Evolutionary conservation across 2,329 filamentous ascomycete genomes (phyloP), one percentile per base, ranked within the genome.

Genomic region (Westerdykella ornata): DNA sequence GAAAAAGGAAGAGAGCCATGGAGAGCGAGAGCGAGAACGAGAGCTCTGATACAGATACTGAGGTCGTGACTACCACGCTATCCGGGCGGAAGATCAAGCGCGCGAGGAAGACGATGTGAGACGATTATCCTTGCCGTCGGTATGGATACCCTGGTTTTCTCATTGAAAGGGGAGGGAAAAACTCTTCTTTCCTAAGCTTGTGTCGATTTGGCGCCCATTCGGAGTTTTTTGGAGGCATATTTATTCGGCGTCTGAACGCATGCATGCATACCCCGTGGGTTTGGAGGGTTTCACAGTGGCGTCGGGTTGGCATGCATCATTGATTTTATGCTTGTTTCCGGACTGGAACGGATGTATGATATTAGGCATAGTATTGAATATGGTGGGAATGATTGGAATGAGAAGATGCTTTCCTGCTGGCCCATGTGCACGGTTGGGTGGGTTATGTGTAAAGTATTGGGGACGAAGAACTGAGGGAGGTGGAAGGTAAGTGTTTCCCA

Each of bases 21-120:
- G 0, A 84, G 82, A 1, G 87, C 86, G 65, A 81, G 94, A 1
- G 73, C 73, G 1, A 87, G 72, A 42, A 26, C 22, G 3, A 4
- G n/a, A n/a, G n/a, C n/a, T n/a, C n/a, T n/a, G n/a, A n/a, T n/a
- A n/a, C n/a, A 9, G 22, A 26, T 26, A 4, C 12, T 4, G 22
- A 26, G 22, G 22, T 26, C 44, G 22, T 26, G 22, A 26, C 22
- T 26, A 26, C 22, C 22, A 26, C 22, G 3, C 22, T 26, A 3
- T 40, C 51, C 52, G 22, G 57, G 47, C 30, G 45, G 12, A 53
- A 48, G 42, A 54, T 53, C 38, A 50, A 51, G 37, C 45, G 54
- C 5, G 41, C 49, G 1, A 50, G 60, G 41, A 26, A 11, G 22
- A 26, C 22, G 22, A 8, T 8, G 22, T 26, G 22, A 26, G 22